Conservation (phyloP, 805 yeast species). For the Wickerhamomyces alni region DNA sequence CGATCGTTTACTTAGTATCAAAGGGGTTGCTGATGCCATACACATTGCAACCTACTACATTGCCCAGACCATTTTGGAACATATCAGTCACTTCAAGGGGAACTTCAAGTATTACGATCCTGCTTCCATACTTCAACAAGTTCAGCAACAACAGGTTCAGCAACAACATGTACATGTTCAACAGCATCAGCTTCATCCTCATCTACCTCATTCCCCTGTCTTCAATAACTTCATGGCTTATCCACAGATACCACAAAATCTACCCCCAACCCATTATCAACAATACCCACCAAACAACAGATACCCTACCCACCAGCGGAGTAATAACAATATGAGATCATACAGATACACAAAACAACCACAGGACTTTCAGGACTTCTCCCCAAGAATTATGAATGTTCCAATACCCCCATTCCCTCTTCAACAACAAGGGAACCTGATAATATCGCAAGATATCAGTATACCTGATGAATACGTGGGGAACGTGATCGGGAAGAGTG, state of each 20-base stretch:
- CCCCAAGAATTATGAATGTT: background rate
- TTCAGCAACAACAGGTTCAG: background rate
- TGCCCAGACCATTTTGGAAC: conserved; percentile 60
- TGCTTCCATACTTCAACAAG: conserved; percentile 8
- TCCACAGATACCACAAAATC: background rate
- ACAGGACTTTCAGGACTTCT: conserved; percentile 1
- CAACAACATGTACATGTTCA: background rate
- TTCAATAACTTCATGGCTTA: no score
- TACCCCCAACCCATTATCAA: background rate
- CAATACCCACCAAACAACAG: background rate
- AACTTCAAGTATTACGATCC: conserved; percentile 58
- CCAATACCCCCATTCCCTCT: background rate
- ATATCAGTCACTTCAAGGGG: conserved; percentile 44
- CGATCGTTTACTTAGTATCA: conserved; percentile 63
- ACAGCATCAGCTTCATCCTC: conserved; percentile 2
- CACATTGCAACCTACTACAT: conserved; percentile 78
- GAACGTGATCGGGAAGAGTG: conserved; percentile 80
- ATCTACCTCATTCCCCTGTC: background rate
- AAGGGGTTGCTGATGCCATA: conserved; percentile 82
- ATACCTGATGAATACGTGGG: conserved; percentile 81
- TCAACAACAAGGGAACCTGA: conserved; percentile 17
- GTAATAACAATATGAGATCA: background rate
- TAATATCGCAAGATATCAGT: conserved; percentile 60
- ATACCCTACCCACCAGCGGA: background rate
- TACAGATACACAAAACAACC: background rate